Base-by-base conservation (phyloP, 2,329 filamentous ascomycete genomes). In the Penicillium italicum region DNA sequence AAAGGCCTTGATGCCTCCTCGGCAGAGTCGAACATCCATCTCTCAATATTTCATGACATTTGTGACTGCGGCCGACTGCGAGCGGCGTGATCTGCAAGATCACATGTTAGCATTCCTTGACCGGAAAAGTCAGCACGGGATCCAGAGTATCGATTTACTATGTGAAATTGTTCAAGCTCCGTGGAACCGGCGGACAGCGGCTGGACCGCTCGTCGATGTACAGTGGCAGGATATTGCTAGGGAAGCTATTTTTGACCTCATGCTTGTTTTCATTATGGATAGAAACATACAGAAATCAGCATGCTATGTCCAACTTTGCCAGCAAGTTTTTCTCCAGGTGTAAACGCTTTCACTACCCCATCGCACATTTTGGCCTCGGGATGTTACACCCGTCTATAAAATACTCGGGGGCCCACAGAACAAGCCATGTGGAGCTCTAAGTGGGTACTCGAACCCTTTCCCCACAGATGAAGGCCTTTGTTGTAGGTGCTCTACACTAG, bases 11-110 rank as follows among this genome's bases (percentile, higher is more conserved):
- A 60, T 36, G 50, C 34, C 5, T 14, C 50, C 14, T 20, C 56
- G 8, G 31, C 31, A 5, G 57, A 66, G 26, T 58, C 66, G 2
- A 68, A 60, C 40, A 66, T 68, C 14, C 58, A 68, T 31, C 62
- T 64, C n/a, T 66, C 68, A 0, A 65, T 70, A 8, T 69, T 69
- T 46, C 68, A 70, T 31, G 68, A 66, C 9, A 59, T 70, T 9
- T 70, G 67, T 74, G 1, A 62, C 74, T 4, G 72, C 69, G 3
- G 71, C 71, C 5, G 72, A 74, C 46, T 74, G 72, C 41, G 56
- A 66, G 33, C 58, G 55, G 3, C 42, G 46, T 6, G 63, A 61
- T 26, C 53, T 72, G 30, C 69, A 71, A 53, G 46, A 49, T 22
- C 62, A 67, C 2, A 72, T 74, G 66, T 57, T 65, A 10, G 56